These are phyloP conservation scores for Beta macrorhiza DNA, from an alignment of 179 eudicot species.

Conservation along the genomic window DNA sequence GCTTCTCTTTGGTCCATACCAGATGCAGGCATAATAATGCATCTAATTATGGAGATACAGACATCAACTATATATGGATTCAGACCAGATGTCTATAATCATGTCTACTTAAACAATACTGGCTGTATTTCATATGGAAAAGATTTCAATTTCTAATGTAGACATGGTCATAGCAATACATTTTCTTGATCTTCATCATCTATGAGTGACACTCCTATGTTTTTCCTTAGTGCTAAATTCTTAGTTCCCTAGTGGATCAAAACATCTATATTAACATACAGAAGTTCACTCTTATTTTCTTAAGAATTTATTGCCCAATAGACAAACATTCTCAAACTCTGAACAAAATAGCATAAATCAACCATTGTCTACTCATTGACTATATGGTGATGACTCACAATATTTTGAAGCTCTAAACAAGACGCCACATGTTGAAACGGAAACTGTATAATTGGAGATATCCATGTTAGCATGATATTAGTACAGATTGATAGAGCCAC, in stretches of 20 bases:
- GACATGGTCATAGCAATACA: no score
- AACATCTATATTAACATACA: neutral
- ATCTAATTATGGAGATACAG: no score
- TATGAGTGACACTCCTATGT: no score
- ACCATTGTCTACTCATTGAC: neutral
- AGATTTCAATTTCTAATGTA: no score
- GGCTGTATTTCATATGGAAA: no score
- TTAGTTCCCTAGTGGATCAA: neutral
- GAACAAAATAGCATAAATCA: conserved; percentile 2
- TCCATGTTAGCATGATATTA: neutral
- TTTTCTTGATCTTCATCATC: no score
- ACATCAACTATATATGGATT: no score
- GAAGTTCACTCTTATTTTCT: neutral
- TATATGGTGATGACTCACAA: neutral
- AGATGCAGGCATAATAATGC: no score
- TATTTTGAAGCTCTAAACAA: neutral
- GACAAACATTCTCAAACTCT: neutral
- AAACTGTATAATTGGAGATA: neutral
- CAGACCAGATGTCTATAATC: no score
- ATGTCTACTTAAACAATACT: no score
- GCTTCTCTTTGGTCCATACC: neutral
- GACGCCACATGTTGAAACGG: neutral
- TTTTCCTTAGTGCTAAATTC: no score
- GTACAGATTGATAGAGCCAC: neutral
- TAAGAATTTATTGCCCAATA: neutral